These are phyloP conservation scores for Trametopsis cervina DNA, from an alignment of 768 basidiomycete species.

Conservation along the genomic window DNA sequence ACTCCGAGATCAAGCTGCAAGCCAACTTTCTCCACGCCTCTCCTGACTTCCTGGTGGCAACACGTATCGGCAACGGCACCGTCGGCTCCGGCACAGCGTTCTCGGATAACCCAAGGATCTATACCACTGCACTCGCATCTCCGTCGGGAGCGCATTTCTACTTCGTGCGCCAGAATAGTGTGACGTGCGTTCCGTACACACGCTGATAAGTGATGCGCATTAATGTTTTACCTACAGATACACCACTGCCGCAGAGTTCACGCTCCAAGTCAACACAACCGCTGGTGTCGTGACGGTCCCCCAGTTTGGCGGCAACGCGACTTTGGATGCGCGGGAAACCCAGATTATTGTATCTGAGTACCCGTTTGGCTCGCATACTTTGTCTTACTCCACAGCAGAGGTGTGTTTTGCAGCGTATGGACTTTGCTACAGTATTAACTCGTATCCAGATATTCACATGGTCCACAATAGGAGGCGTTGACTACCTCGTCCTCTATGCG, in stretches of 20 bases:
- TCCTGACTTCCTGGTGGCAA: slow-evolving; percentile 19
- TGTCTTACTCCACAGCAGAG: slow-evolving; percentile 17
- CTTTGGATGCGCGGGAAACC: slow-evolving; percentile 18
- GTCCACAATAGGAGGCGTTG: slow-evolving; percentile 15
- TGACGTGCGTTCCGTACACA: slow-evolving; percentile 8
- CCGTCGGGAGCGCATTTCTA: slow-evolving; percentile 22
- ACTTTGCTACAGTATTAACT: neutral
- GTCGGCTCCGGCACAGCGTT: slow-evolving; percentile 12
- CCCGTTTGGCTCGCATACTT: slow-evolving; percentile 16
- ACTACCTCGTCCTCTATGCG: slow-evolving; percentile 18
- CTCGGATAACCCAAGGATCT: slow-evolving; percentile 14
- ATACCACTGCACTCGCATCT: slow-evolving; percentile 19
- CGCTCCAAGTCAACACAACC: slow-evolving; percentile 18
- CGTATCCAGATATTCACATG: slow-evolving; percentile 12
- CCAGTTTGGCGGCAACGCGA: slow-evolving; percentile 12
- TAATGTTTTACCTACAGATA: no score
- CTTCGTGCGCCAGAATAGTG: slow-evolving; percentile 20
- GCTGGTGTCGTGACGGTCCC: slow-evolving; percentile 15
- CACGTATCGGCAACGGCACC: slow-evolving; percentile 13
- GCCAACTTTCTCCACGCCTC: slow-evolving; percentile 22
- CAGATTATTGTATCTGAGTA: slow-evolving; percentile 20
- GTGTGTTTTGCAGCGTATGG: slow-evolving; percentile 2
- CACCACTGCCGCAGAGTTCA: slow-evolving; percentile 13
- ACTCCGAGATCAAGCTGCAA: slow-evolving; percentile 25
- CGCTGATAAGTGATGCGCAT: no score